phyloP scores from a whole-genome alignment of 768 basidiomycete species.

The Auriculariales sp. region DNA sequence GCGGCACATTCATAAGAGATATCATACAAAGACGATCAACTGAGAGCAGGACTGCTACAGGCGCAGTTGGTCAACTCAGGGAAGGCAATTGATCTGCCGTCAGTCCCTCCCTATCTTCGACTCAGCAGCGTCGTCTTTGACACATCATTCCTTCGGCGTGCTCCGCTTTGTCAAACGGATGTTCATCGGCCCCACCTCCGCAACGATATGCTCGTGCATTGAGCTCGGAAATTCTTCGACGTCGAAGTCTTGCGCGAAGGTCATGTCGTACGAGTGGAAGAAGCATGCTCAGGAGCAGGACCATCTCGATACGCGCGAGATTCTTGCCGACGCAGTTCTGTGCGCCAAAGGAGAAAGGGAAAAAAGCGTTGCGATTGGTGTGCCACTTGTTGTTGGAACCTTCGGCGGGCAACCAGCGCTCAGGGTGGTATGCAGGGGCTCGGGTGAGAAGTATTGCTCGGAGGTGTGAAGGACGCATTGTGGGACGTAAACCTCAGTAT shows the following conservation, averaged over 20 bases:
- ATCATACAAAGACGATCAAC: too few relatives aligned
- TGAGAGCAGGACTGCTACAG: too few relatives aligned
- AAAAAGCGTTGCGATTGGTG: slow-evolving; percentile 17
- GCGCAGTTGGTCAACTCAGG: too few relatives aligned
- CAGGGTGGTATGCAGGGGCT: slow-evolving; percentile 27
- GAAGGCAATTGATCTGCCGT: too few relatives aligned
- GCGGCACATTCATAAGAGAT: too few relatives aligned
- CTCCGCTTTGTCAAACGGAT: too few relatives aligned
- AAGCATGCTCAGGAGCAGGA: background rate
- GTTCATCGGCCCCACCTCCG: too few relatives aligned
- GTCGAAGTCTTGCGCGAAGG: background rate
- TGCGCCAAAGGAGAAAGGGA: slow-evolving; percentile 33
- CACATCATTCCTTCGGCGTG: too few relatives aligned
- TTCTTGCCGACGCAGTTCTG: slow-evolving; percentile 36
- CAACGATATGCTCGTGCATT: background rate
- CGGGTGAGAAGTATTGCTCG: slow-evolving; percentile 30
- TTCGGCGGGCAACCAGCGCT: background rate
- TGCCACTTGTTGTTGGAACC: too few relatives aligned
- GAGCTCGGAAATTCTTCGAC: background rate
- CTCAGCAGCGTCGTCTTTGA: too few relatives aligned
- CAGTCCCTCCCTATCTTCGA: too few relatives aligned
- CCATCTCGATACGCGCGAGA: slow-evolving; percentile 17
- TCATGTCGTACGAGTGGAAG: background rate
- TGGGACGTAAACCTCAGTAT: slow-evolving; percentile 28
- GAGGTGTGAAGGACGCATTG: slow-evolving; percentile 31